Percentiles rank a stretch among this genome's conserved stretches.
phyloP scores from a whole-genome alignment of 2,329 filamentous ascomycete species.

The Clonostachys solani region DNA sequence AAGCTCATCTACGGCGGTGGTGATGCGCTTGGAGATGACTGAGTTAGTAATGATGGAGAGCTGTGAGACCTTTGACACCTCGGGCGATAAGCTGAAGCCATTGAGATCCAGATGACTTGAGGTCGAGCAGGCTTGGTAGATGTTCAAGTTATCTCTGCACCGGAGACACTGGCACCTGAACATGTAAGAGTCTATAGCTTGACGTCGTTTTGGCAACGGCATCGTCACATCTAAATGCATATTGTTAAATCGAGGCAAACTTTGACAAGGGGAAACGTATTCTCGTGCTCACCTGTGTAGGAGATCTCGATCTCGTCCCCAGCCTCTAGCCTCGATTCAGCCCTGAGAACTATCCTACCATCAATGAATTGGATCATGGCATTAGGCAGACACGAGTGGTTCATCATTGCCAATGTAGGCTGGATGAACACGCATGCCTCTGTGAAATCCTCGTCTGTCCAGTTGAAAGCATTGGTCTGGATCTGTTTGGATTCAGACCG shows the following conservation, averaged over 20 bases:
- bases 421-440: conserved; percentile 53
- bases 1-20: background rate
- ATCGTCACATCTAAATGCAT: conserved; percentile 38
- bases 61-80: conserved; percentile 20
- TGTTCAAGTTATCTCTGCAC: conserved; percentile 44
- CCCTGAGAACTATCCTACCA: conserved; percentile 44
- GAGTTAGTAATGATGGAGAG: too few species aligned
- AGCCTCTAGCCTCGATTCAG: conserved; percentile 39
- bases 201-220: conserved; percentile 33
- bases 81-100: conserved; percentile 35
- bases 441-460: conserved; percentile 46
- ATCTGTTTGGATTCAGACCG: conserved; percentile 33
- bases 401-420: conserved; percentile 51
- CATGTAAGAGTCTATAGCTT: conserved; percentile 41
- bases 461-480: conserved; percentile 58
- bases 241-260: background rate
- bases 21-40: background rate
- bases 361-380: conserved; percentile 52
- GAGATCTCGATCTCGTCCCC: conserved; percentile 58
- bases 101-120: conserved; percentile 39
- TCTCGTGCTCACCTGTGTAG: conserved; percentile 46
- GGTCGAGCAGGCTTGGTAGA: conserved; percentile 44
- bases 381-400: conserved; percentile 60
- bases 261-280: background rate
- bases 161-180: conserved; percentile 47